phyloP scores from a whole-genome alignment of 192 early-diverging fungal genomes.

The Backusella luteola region DNA sequence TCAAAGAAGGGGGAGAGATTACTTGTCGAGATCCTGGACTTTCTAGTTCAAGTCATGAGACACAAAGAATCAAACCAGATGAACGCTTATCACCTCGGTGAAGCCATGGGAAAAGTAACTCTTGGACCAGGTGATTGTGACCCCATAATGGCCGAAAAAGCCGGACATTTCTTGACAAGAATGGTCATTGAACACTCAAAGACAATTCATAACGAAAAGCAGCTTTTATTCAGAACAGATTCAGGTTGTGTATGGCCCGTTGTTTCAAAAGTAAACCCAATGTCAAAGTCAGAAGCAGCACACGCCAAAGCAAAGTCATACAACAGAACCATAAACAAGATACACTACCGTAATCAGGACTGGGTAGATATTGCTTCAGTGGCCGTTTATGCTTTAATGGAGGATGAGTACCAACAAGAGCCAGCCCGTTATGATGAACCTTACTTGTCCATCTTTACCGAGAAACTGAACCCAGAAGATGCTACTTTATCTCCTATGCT shows the following conservation, averaged over 20 bases:
- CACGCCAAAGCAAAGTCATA: conserved; percentile 25
- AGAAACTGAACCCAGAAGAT: background rate
- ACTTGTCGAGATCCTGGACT: conserved; percentile 30
- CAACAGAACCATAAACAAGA: conserved; percentile 15
- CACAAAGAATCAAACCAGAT: conserved; percentile 29
- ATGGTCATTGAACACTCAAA: conserved; percentile 33
- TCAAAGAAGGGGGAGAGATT: conserved; percentile 12
- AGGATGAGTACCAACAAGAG: conserved; percentile 5
- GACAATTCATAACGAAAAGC: conserved; percentile 8
- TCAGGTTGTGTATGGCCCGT: background rate
- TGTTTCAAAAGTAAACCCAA: background rate
- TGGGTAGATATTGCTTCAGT: conserved; percentile 6
- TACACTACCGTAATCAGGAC: background rate
- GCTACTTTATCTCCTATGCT: conserved; percentile 5
- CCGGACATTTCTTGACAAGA: conserved; percentile 25
- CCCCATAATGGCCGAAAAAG: conserved; percentile 28
- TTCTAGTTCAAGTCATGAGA: conserved; percentile 29
- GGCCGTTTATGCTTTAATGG: conserved; percentile 12
- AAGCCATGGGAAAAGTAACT: conserved; percentile 37
- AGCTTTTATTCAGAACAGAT: background rate
- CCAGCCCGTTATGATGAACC: conserved; percentile 12
- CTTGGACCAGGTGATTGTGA: conserved; percentile 31
- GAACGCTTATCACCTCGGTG: conserved; percentile 29
- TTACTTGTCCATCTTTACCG: conserved; percentile 3
- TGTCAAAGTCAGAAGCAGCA: conserved; percentile 13